These are phyloP conservation scores for Aleurites moluccanus DNA, from an alignment of 441 rosid species.

Conservation along the genomic window DNA sequence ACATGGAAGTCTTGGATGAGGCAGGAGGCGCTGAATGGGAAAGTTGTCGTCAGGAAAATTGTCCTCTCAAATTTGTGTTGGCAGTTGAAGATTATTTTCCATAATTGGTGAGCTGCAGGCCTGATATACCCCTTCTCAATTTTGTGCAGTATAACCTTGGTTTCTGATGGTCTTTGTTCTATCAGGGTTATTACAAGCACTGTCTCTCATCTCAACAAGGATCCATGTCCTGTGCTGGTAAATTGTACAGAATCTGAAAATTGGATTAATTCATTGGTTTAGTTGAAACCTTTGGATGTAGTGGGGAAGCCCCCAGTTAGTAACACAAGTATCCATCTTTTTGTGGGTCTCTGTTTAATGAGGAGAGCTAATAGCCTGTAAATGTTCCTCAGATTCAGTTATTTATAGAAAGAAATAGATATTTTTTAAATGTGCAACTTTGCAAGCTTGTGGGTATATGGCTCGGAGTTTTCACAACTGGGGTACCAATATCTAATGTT, in stretches of 20 bases:
- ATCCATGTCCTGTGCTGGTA: conserved; percentile 27
- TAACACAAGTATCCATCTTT: conserved; percentile 20
- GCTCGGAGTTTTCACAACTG: no score
- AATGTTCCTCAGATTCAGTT: conserved; percentile 30
- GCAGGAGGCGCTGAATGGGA: conserved; percentile 6
- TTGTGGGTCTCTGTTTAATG: conserved; percentile 28
- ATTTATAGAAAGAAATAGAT: conserved; percentile 24
- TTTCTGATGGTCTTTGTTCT: conserved; percentile 21
- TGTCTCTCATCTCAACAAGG: conserved; percentile 12
- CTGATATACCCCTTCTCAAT: not conserved
- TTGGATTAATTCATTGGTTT: conserved; percentile 24
- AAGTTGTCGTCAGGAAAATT: conserved; percentile 7
- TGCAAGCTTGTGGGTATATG: not conserved
- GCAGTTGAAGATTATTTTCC: conserved; percentile 27
- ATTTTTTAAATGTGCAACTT: not conserved
- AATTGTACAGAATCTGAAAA: conserved; percentile 39
- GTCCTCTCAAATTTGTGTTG: conserved; percentile 16
- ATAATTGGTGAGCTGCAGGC: conserved; percentile 33
- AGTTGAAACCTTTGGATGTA: conserved; percentile 21
- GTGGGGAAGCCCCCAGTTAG: conserved; percentile 26
- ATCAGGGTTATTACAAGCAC: conserved; percentile 28
- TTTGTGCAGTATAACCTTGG: conserved; percentile 20
- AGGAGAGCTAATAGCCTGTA: conserved; percentile 43
- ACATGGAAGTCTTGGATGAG: conserved; percentile 3
- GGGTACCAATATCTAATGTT: not conserved